A percentile compares a stretch with the other conserved stretches of the same genome.
These are phyloP conservation scores for Lactarius tabidus DNA, from an alignment of 768 basidiomycete genomes.

Conservation along the genomic window DNA sequence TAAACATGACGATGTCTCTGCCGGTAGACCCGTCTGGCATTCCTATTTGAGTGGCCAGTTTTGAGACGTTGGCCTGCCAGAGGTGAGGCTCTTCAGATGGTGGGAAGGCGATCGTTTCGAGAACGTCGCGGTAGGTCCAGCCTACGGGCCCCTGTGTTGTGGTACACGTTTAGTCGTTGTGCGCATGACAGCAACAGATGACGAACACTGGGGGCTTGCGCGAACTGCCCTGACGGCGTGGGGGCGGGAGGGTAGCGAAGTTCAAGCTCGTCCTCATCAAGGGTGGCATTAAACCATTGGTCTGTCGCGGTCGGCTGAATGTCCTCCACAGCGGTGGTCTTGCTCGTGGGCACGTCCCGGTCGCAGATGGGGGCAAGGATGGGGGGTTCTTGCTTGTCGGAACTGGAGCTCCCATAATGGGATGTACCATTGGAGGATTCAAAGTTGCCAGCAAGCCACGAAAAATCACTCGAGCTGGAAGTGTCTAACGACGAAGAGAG, in stretches of 20 bases:
- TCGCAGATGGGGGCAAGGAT: too few species aligned
- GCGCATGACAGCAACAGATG: background rate
- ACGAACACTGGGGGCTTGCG: background rate
- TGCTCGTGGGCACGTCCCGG: background rate
- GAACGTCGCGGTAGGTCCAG: constrained; percentile 13
- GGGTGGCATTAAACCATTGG: background rate
- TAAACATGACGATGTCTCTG: background rate
- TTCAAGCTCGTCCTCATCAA: background rate
- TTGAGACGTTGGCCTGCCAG: background rate
- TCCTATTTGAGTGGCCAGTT: background rate
- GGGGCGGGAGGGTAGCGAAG: background rate
- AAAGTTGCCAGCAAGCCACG: background rate
- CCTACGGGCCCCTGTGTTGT: constrained; percentile 2
- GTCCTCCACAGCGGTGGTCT: background rate
- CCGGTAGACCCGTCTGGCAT: background rate
- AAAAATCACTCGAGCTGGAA: background rate
- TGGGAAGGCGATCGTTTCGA: background rate
- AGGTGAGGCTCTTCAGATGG: background rate
- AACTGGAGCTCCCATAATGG: background rate
- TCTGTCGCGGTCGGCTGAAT: background rate
- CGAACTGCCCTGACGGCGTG: too few species aligned
- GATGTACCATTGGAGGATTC: background rate
- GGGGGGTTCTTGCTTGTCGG: too few species aligned
- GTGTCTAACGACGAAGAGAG: background rate
- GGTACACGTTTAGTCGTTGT: background rate